A percentile compares a stretch with the other conserved stretches of the same genome.
Conservation (phyloP, 768 basidiomycete genomes). For the Inosperma sp. region DNA sequence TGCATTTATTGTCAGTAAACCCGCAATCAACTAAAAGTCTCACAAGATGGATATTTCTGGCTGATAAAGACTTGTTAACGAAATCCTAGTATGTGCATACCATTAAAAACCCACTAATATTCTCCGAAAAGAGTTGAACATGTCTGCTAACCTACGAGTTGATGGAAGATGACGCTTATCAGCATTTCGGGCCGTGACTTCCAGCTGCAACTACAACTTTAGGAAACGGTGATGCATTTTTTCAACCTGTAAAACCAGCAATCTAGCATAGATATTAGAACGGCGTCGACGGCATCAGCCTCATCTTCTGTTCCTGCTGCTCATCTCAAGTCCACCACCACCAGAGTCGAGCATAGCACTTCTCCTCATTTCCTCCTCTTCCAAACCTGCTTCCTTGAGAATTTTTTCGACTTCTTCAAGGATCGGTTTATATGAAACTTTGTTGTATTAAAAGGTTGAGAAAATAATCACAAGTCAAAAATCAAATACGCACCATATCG, state of each 20-base stretch:
- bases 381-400: conserved; percentile 75
- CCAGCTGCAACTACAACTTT: too few species aligned
- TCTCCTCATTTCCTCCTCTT: conserved; percentile 73
- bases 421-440: conserved; percentile 78
- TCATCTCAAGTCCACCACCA: conserved; percentile 40
- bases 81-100: background rate
- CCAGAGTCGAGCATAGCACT: conserved; percentile 42
- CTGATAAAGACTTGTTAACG: conserved; percentile 18
- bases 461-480: background rate
- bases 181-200: too few species aligned
- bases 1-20: background rate
- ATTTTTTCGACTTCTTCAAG: conserved; percentile 81
- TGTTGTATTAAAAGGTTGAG: too few species aligned
- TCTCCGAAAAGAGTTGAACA: too few species aligned
- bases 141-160: too few species aligned
- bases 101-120: background rate
- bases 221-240: too few species aligned
- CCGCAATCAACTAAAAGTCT: conserved; percentile 20
- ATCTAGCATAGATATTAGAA: too few species aligned
- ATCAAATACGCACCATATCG: conserved; percentile 54
- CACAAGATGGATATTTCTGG: conserved; percentile 69
- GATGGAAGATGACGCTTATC: too few species aligned
- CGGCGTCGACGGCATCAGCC: too few species aligned
- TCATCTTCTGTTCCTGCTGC: conserved; percentile 47
- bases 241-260: too few species aligned